phyloP scores from a whole-genome alignment of 2,329 filamentous ascomycete genomes.

The Purpureocillium takamizusanense region DNA sequence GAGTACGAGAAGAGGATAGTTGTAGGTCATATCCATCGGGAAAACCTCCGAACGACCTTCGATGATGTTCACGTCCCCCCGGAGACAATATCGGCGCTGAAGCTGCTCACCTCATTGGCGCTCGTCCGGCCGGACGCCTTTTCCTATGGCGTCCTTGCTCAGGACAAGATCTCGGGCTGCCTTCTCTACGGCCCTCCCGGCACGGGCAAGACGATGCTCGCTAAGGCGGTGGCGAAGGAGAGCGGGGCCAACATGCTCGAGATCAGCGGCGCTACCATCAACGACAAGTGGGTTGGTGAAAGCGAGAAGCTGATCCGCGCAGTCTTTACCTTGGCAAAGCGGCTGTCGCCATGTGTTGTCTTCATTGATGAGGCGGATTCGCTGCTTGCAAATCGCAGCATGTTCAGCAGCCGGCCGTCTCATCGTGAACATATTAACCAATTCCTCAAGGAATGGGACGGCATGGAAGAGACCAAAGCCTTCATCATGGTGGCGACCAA shows the following conservation, averaged over 20 bases:
- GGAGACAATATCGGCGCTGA: constrained; percentile 79
- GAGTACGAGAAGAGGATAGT: constrained; percentile 77
- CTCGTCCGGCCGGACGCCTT: constrained; percentile 89
- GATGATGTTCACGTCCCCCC: constrained; percentile 72
- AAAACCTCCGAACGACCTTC: constrained; percentile 80
- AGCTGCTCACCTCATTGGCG: constrained; percentile 80
- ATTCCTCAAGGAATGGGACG: constrained; percentile 95
- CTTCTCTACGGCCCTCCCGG: constrained; percentile 84
- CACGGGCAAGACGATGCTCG: constrained; percentile 63
- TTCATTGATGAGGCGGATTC: constrained; percentile 97
- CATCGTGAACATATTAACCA: constrained; percentile 93
- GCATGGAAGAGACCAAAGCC: constrained; percentile 69
- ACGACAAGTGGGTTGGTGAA: constrained; percentile 94
- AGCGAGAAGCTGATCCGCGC: constrained; percentile 93
- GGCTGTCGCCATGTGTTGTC: constrained; percentile 83
- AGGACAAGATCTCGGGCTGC: constrained; percentile 82
- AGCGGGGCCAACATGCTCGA: constrained; percentile 70
- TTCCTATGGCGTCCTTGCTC: constrained; percentile 84
- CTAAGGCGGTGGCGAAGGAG: constrained; percentile 61
- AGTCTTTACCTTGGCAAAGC: constrained; percentile 84
- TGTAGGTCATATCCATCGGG: constrained; percentile 70
- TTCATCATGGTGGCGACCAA: constrained; percentile 99
- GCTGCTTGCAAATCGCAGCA: constrained; percentile 70
- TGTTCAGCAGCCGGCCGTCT: constrained; percentile 54
- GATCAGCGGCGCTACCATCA: constrained; percentile 81